A percentile compares a stretch with the other conserved stretches of the same genome.
Conservation (phyloP, 2,329 filamentous ascomycete genomes). For the Xylariomycetidae sp. region DNA sequence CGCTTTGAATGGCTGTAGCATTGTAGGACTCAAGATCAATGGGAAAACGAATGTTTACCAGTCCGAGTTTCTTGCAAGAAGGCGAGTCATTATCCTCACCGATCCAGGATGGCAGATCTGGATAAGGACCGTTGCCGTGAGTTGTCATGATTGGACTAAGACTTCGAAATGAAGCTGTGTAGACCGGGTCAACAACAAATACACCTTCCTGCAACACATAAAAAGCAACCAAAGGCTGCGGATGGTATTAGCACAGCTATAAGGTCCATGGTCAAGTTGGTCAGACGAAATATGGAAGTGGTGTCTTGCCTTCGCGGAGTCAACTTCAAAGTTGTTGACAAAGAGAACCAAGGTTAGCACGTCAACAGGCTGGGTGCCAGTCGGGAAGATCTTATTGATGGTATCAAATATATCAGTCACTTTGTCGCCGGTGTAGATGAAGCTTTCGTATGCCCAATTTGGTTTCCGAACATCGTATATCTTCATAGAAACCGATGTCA, state of each 20-base stretch:
- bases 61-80: conserved; percentile 12
- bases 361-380: conserved; percentile 22
- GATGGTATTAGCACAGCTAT: conserved; percentile 3
- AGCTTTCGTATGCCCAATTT: conserved; percentile 38
- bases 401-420: conserved; percentile 42
- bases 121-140: conserved; percentile 6
- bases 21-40: conserved; percentile 26
- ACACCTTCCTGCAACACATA: conserved; percentile 16
- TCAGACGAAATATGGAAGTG: too few species aligned
- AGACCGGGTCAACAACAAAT: conserved; percentile 8
- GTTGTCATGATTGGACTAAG: conserved; percentile 7
- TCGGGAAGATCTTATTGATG: conserved; percentile 40
- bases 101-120: conserved; percentile 11
- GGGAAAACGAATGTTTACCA: conserved; percentile 16
- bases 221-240: conserved; percentile 13
- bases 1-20: conserved; percentile 27
- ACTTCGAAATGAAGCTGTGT: conserved; percentile 10
- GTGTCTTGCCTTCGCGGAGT: conserved; percentile 8
- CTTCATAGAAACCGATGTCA: conserved; percentile 44
- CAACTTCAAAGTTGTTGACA: conserved; percentile 8
- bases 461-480: conserved; percentile 40
- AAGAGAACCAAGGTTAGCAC: conserved; percentile 11
- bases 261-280: too few species aligned
- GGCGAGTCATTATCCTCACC: conserved; percentile 2
- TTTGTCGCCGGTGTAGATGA: conserved; percentile 44